phyloP scores from a whole-genome alignment of 305 asterid genomes.

The Petunia hybrid region DNA sequence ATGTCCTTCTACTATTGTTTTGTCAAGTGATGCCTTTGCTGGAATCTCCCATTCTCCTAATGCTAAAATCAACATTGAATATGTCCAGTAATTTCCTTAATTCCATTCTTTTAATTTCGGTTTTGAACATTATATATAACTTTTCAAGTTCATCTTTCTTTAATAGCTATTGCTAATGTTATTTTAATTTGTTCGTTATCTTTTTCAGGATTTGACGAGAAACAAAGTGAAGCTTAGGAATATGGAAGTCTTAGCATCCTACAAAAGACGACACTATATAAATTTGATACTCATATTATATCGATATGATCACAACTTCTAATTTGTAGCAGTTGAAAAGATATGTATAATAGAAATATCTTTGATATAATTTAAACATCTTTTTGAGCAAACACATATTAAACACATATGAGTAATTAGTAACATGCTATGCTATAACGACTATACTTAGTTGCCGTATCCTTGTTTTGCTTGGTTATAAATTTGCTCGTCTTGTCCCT shows the following conservation, averaged over 20 bases:
- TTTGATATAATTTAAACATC: constrained; percentile 5
- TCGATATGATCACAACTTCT: neutral
- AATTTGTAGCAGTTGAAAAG: neutral
- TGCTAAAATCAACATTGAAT: constrained; percentile 74
- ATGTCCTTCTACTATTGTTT: constrained; percentile 71
- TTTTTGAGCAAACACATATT: neutral
- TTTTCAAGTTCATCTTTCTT: neutral
- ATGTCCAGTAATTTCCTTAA: constrained; percentile 50
- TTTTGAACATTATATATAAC: neutral
- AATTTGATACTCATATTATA: too few species aligned
- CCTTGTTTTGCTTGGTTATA: too few species aligned
- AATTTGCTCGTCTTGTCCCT: too few species aligned
- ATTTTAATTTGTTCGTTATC: neutral
- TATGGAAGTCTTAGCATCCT: neutral
- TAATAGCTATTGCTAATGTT: too few species aligned
- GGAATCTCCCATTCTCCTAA: constrained; percentile 49
- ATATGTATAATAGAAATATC: too few species aligned
- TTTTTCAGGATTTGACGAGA: constrained; percentile 23
- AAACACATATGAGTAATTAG: neutral
- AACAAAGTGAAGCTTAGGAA: neutral
- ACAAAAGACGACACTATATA: neutral
- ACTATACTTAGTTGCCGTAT: too few species aligned
- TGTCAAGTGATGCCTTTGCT: constrained; percentile 71
- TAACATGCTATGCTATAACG: neutral
- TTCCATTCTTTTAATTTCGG: neutral